Conservation (phyloP, 352 stramenopile genomes). For the Globisporangium heterothallicum region DNA sequence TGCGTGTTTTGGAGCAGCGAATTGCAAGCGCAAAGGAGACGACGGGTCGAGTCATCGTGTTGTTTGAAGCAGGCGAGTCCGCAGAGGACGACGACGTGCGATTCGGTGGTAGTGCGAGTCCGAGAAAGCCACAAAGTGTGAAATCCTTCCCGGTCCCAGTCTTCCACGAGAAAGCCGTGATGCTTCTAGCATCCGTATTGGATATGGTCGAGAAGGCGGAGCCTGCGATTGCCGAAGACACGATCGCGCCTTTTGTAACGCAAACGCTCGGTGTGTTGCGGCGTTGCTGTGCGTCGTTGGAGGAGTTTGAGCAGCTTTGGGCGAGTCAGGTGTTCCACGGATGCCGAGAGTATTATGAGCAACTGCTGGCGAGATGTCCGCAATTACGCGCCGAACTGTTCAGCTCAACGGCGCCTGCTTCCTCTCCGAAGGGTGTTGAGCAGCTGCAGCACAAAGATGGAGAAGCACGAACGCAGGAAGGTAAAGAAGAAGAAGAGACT, state of each 20-base stretch:
- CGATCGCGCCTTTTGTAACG: slow-evolving; percentile 34
- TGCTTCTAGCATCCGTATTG: slow-evolving; percentile 44
- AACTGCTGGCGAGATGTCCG: slow-evolving; percentile 42
- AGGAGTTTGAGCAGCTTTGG: slow-evolving; percentile 67
- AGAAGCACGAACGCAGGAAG: not conserved
- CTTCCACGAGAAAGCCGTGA: slow-evolving; percentile 60
- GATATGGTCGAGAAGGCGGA: slow-evolving; percentile 41
- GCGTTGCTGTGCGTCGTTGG: slow-evolving; percentile 33
- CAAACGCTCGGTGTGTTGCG: slow-evolving; percentile 44
- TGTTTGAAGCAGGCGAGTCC: slow-evolving; percentile 27
- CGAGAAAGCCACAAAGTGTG: slow-evolving; percentile 20
- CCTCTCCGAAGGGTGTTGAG: not conserved
- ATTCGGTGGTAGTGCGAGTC: slow-evolving; percentile 3
- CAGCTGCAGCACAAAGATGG: not conserved
- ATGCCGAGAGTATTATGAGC: slow-evolving; percentile 57
- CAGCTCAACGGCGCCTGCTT: not conserved
- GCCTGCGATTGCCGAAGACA: slow-evolving; percentile 12
- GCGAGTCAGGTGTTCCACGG: slow-evolving; percentile 40
- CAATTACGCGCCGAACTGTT: slow-evolving; percentile 20
- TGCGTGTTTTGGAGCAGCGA: slow-evolving; percentile 30
- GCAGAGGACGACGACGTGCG: slow-evolving; percentile 16
- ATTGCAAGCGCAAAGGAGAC: slow-evolving; percentile 24
- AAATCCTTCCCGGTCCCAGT: slow-evolving; percentile 46
- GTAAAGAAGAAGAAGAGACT: not conserved
- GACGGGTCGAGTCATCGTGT: slow-evolving; percentile 24